Base-by-base conservation (phyloP, 179 eudicot genomes). In the Corrigiola litoralis region DNA sequence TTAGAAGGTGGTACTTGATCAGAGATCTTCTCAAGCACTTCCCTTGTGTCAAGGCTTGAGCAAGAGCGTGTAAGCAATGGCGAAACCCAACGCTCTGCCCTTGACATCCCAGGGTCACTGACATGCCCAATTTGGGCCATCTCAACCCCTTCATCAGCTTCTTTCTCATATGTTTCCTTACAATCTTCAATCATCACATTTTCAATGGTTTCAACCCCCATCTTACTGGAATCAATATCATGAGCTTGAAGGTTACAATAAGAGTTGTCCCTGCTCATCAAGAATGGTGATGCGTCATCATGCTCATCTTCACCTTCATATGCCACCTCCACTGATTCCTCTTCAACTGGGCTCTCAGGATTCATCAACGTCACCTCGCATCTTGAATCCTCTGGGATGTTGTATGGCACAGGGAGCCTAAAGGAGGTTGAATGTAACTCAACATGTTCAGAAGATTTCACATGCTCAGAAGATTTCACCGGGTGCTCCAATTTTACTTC, bases 251-350 rank as follows among this genome's bases (percentile, higher is more conserved):
- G 75, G 70, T 82, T 75, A 48, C 25, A 45, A 36, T 89, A 79
- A 44, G 88, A 87, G 68, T 61, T 57, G 21, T 80, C 87, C 77
- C 84, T 73, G 71, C 56, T 84, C 52, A 75, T 77, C n/a, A n/a
- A n/a, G n/a, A n/a, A n/a, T 0, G 83, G 71, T 42, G 80, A 74
- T 55, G 70, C 74, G 36, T 77, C 84, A 49, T 87, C 92, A 12
- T 61, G 75, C 72, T 92, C 96, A 51, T 89, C 95, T 75, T 84
- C 96, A 42, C 87, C 96, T 79, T 92, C 95, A 66, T 92, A 89
- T 48, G 82, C 82, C 51, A 72, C 80, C 73, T 89, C 90, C 17
- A 61, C 57, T 9, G 56, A 53, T 49, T 83, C 88, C 34, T 63
- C 70, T 40, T 70, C 73, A 24, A 69, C 70, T 5, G 83, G 87